These are phyloP conservation scores for Gorgonomyces haynaldii DNA, from an alignment of 192 early-diverging fungal species.

Conservation along the genomic window DNA sequence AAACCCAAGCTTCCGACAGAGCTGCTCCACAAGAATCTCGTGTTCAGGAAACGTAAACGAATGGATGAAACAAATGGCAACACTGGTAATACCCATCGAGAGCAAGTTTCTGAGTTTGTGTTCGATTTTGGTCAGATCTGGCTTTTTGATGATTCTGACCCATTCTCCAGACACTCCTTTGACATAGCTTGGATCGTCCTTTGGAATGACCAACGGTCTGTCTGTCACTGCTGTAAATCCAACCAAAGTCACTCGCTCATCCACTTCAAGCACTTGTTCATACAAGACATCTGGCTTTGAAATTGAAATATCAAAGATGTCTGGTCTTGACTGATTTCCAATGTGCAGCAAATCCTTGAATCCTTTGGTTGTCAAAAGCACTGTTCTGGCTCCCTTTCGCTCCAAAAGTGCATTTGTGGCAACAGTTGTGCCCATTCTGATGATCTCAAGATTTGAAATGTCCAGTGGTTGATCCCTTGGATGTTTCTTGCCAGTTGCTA, in stretches of 20 bases:
- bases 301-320: constrained; percentile 88
- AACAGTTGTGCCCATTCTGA: constrained; percentile 96
- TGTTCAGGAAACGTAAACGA: constrained; percentile 83
- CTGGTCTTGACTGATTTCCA: constrained; percentile 86
- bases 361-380: constrained; percentile 80
- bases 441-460: constrained; percentile 33
- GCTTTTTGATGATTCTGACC: constrained; percentile 55
- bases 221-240: constrained; percentile 50
- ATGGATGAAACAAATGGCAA: constrained; percentile 91
- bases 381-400: constrained; percentile 74
- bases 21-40: constrained; percentile 53
- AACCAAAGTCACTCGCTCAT: constrained; percentile 80
- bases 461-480: constrained; percentile 23
- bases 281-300: constrained; percentile 78
- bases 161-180: constrained; percentile 81
- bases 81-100: constrained; percentile 64
- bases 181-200: constrained; percentile 33
- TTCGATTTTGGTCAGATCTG: constrained; percentile 49
- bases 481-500: constrained; percentile 55
- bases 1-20: constrained; percentile 69
- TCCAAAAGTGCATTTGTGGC: constrained; percentile 79
- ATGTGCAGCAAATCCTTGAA: constrained; percentile 74
- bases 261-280: constrained; percentile 56
- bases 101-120: constrained; percentile 48
- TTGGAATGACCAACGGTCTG: constrained; percentile 12